A percentile compares a stretch with the other conserved stretches of the same genome.
Evolutionary conservation across 106 monocot species (phyloP).

Genomic region (Cymbidium sinense): DNA sequence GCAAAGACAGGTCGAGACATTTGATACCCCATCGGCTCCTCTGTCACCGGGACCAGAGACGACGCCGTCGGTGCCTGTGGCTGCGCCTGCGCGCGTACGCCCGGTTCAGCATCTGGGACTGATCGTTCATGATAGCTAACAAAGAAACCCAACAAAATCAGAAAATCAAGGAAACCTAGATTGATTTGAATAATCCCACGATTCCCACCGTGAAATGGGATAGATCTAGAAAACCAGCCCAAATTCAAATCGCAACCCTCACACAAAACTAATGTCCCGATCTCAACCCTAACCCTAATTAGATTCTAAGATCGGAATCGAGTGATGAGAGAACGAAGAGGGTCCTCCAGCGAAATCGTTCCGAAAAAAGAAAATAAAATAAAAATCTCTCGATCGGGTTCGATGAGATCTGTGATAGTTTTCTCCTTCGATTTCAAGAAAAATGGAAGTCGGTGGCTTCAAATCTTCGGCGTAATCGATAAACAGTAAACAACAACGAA

Average conservation of each 20-base stretch:
- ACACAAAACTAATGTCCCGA: neutral
- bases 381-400: neutral
- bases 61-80: neutral
- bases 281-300: conserved; percentile 3
- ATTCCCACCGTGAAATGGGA: neutral
- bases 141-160: neutral
- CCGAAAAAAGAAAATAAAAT: neutral
- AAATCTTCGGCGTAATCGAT: neutral
- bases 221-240: neutral
- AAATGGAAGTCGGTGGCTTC: neutral
- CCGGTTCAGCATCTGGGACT: neutral
- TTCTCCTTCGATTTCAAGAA: neutral
- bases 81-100: neutral
- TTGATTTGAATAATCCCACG: neutral
- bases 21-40: conserved; percentile 44
- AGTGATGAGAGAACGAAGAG: neutral
- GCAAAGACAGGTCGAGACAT: conserved; percentile 24
- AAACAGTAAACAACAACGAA: neutral
- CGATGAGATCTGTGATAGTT: neutral
- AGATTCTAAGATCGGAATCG: neutral
- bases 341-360: neutral
- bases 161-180: neutral
- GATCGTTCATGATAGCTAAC: conserved; percentile 4
- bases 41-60: conserved; percentile 3
- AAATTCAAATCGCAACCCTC: neutral